These are phyloP conservation scores for Xylaria multiplex DNA, from an alignment of 2,329 filamentous ascomycete species.

Conservation along the genomic window DNA sequence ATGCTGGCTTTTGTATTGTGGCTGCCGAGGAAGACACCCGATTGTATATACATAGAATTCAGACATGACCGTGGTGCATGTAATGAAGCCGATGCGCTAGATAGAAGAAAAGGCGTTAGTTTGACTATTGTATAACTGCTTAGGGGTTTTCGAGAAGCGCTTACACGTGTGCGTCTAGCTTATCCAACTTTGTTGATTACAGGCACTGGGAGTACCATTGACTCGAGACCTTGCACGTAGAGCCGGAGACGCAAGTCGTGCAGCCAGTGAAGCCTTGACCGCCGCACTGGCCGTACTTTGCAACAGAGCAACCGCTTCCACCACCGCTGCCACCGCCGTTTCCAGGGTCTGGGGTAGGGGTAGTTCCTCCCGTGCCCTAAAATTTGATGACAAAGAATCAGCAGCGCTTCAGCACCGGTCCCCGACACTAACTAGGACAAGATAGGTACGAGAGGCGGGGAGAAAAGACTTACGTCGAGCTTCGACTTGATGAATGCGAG, in stretches of 20 bases:
- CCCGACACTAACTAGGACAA: neutral
- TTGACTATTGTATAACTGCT: too few relatives aligned
- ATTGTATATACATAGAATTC: constrained; percentile 9
- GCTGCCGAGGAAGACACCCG: neutral
- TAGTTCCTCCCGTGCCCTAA: constrained; percentile 6
- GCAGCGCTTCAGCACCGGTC: neutral
- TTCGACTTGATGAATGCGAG: constrained; percentile 61
- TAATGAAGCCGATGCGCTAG: too few relatives aligned
- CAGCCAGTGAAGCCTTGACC: constrained; percentile 30
- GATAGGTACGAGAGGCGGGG: neutral
- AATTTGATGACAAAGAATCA: neutral
- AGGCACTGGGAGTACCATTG: constrained; percentile 35
- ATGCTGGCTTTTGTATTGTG: neutral
- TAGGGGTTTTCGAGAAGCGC: neutral
- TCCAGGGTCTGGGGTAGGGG: constrained; percentile 6
- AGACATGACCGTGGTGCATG: neutral
- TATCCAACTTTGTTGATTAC: constrained; percentile 5
- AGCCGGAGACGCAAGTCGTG: constrained; percentile 27
- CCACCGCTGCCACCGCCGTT: neutral
- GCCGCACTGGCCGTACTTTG: constrained; percentile 34
- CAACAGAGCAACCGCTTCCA: constrained; percentile 25
- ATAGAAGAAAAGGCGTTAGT: too few relatives aligned
- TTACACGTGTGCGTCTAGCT: neutral
- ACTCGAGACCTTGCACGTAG: constrained; percentile 26
- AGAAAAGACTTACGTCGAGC: constrained; percentile 25